These are phyloP conservation scores for Plenodomus biglobosus DNA, from an alignment of 2,329 filamentous ascomycete genomes.

Conservation along the genomic window DNA sequence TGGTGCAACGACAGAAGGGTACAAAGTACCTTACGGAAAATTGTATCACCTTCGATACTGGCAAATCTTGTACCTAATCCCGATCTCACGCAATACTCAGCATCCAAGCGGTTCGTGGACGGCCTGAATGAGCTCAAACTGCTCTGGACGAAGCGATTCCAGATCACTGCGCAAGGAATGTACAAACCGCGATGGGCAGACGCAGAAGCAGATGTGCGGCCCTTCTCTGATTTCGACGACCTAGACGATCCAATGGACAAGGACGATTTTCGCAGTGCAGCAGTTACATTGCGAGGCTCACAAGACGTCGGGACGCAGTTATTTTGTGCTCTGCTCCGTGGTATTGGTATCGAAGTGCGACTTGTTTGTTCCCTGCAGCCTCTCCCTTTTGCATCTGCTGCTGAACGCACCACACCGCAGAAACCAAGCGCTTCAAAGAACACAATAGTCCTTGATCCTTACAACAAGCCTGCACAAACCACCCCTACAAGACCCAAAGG, in stretches of 20 bases:
- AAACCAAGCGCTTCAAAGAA: slow-evolving; percentile 25
- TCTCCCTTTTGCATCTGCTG: slow-evolving; percentile 63
- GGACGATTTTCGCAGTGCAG: slow-evolving; percentile 71
- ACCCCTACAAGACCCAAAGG: slow-evolving; percentile 1
- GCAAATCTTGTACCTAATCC: slow-evolving; percentile 68
- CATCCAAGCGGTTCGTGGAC: slow-evolving; percentile 73
- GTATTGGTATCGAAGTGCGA: slow-evolving; percentile 77
- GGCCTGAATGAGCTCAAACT: slow-evolving; percentile 71
- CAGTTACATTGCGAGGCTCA: slow-evolving; percentile 72
- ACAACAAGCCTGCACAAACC: slow-evolving; percentile 21
- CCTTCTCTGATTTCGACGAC: slow-evolving; percentile 55
- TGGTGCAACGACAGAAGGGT: slow-evolving; percentile 82
- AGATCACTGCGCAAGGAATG: slow-evolving; percentile 60
- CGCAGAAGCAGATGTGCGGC: slow-evolving; percentile 60
- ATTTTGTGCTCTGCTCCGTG: slow-evolving; percentile 82
- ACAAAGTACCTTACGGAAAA: slow-evolving; percentile 56
- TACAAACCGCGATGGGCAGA: slow-evolving; percentile 68
- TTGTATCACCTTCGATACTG: slow-evolving; percentile 67
- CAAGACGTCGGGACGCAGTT: slow-evolving; percentile 87
- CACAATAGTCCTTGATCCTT: slow-evolving; percentile 36
- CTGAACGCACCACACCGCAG: slow-evolving; percentile 34
- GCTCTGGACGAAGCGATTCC: slow-evolving; percentile 70
- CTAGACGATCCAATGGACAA: slow-evolving; percentile 69
- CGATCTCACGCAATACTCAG: slow-evolving; percentile 71
- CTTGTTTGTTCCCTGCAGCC: slow-evolving; percentile 90